Conservation (phyloP, 441 rosid genomes). For the Bocquillonia castaneifolia region DNA sequence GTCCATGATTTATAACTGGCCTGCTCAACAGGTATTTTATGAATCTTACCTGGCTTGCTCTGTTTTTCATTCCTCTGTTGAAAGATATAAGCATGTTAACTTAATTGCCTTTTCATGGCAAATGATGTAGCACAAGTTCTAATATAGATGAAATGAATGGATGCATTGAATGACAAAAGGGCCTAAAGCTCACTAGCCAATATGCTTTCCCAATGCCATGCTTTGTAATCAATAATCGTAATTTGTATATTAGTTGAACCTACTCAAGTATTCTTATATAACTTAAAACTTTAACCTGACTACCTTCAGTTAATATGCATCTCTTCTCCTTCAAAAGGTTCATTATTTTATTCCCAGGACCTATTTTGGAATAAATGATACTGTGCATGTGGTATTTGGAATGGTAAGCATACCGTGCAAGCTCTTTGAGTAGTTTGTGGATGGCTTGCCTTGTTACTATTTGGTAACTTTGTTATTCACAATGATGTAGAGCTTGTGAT, state of each 20-base stretch:
- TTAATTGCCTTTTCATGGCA: background rate
- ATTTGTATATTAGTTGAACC: background rate
- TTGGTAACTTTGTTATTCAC: background rate
- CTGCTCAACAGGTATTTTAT: slow-evolving; percentile 55
- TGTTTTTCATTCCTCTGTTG: background rate
- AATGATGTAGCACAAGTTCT: background rate
- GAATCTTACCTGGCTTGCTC: slow-evolving; percentile 12
- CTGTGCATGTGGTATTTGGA: background rate
- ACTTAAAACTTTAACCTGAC: background rate
- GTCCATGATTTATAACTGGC: slow-evolving; percentile 99
- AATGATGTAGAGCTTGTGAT: background rate
- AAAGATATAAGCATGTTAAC: background rate
- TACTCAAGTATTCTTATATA: background rate
- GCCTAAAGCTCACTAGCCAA: background rate
- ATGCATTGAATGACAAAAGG: background rate
- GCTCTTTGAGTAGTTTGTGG: background rate
- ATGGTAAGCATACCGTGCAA: background rate
- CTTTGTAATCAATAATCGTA: background rate
- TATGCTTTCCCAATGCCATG: background rate
- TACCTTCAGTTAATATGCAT: background rate
- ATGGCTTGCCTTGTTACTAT: background rate
- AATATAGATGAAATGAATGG: background rate
- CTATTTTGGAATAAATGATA: background rate
- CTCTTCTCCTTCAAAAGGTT: background rate
- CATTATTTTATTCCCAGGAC: background rate